Percentiles rank a stretch among this genome's conserved stretches.
Evolutionary conservation across 1,284 basidiomycete genomes (phyloP).

Genomic region (Rhizopogon parksii): DNA sequence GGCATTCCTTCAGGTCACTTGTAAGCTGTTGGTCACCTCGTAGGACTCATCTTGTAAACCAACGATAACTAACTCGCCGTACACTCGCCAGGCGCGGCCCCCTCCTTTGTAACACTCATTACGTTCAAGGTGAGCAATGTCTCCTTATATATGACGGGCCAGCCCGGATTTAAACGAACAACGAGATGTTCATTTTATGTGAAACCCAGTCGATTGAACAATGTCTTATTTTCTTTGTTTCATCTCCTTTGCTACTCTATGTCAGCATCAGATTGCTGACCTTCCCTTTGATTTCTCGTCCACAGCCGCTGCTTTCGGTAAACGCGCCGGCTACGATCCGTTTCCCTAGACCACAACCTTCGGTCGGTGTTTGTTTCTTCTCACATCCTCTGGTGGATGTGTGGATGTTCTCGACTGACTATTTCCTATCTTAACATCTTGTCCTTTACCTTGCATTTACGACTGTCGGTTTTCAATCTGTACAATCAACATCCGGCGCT

Average conservation of each 20-base stretch:
- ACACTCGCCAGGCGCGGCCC: conserved; percentile 51
- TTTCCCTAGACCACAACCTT: conserved; percentile 15
- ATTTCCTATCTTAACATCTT: conserved; percentile 2
- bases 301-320: conserved; percentile 18
- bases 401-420: conserved; percentile 15
- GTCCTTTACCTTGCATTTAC: conserved; percentile 5
- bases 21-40: too few species aligned
- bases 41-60: background rate
- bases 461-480: background rate
- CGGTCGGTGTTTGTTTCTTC: conserved; percentile 27
- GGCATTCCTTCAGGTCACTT: conserved; percentile 21
- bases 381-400: conserved; percentile 11
- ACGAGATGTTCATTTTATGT: conserved; percentile 16
- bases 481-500: background rate
- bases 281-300: conserved; percentile 8
- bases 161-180: conserved; percentile 19
- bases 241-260: conserved; percentile 2
- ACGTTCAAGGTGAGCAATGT: conserved; percentile 39
- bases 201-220: conserved; percentile 16
- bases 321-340: conserved; percentile 19
- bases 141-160: conserved; percentile 3
- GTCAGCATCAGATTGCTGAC: conserved; percentile 14
- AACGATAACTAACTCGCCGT: conserved; percentile 1
- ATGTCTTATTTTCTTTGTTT: conserved; percentile 17
- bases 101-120: conserved; percentile 62